Percentiles rank a stretch among this genome's conserved stretches.
These are phyloP conservation scores for Thinopyrum elongatum DNA, from an alignment of 176 grass and related monocot genomes.

Conservation along the genomic window DNA sequence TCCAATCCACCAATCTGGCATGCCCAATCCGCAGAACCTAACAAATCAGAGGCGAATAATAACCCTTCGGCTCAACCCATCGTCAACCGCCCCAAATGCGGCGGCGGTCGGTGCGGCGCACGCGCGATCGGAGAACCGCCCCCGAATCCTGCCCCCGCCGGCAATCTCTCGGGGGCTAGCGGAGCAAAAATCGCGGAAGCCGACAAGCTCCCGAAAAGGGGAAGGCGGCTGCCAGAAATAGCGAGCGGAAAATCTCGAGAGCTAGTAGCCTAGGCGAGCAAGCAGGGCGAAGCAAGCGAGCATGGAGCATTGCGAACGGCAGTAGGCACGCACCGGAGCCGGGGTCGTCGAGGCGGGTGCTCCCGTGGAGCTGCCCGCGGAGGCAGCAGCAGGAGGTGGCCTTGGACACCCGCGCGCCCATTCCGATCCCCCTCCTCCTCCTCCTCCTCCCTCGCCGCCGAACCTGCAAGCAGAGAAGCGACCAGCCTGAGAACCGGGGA, in stretches of 20 bases:
- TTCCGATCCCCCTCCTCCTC: slow-evolving; percentile 43
- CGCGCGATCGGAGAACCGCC: not conserved
- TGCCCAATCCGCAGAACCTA: not conserved
- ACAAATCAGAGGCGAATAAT: not conserved
- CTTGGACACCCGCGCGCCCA: slow-evolving; percentile 76
- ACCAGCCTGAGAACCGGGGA: not conserved
- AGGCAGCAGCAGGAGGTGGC: slow-evolving; percentile 51
- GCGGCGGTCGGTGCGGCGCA: not conserved
- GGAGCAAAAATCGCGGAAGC: not conserved
- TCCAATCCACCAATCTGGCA: too few relatives aligned
- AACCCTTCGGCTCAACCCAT: not conserved
- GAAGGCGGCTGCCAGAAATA: not conserved
- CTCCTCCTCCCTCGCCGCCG: not conserved
- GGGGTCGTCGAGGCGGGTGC: slow-evolving; percentile 36
- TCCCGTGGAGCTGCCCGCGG: slow-evolving; percentile 50
- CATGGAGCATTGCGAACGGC: not conserved
- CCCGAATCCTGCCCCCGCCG: not conserved
- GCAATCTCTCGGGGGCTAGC: not conserved
- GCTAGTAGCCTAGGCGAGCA: not conserved
- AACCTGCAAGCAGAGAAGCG: slow-evolving; percentile 23
- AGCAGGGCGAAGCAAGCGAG: slow-evolving; percentile 8
- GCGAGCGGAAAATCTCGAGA: not conserved
- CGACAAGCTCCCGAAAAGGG: not conserved
- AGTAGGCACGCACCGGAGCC: slow-evolving; percentile 42
- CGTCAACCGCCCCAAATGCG: not conserved